Base-by-base conservation (phyloP, 2,329 filamentous ascomycete species). In the Endoconidiophora laricicola region DNA sequence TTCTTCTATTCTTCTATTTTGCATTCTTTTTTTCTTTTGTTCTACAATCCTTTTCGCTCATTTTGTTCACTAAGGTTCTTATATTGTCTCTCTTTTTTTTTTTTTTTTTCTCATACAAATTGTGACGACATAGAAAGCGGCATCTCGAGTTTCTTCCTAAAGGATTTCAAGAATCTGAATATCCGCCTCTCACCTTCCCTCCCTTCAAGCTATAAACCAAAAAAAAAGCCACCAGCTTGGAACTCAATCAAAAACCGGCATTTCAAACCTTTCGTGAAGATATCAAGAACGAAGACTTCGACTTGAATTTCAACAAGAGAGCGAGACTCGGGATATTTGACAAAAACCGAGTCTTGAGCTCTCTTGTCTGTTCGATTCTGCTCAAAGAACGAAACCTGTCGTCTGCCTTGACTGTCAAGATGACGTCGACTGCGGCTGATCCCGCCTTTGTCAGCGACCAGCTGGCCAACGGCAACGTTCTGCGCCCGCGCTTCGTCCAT, bases 351-450 rank as follows among this genome's bases (percentile, higher is more conserved):
- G 26, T 29, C 26, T 42, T 7, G 26, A 4, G 10, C 10, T 29
- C 26, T 29, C 26, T 7, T 29, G 26, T 29, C 3, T 10, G 6
- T 29, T 29, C 10, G 3, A 29, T 29, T 18, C 26, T 7, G 26
- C 6, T n/a, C 20, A 18, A 40, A 5, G 42, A 29, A 6, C 18
- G 20, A 12, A 40, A 18, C 2, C 16, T 18, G 16, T 18, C 18
- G 24, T 40, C 22, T 14, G 37, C 37, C 7, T 22, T 20, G 6
- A 7, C 7, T 16, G 37, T 37, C 24, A 44, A 22, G 12, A 52
- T 52, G 49, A 44, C 44, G 22, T 52, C 49, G 45, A 52, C 49
- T 26, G 45, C 44, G 14, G 33, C 49, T 12, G 45, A 48, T 5
- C 33, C 49, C 20, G 26, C 41, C 23, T 26, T 44, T 22, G 26